Evolutionary conservation across 208 protist genomes (phyloP).

Genomic region (Acanthamoeba polyphaga): DNA sequence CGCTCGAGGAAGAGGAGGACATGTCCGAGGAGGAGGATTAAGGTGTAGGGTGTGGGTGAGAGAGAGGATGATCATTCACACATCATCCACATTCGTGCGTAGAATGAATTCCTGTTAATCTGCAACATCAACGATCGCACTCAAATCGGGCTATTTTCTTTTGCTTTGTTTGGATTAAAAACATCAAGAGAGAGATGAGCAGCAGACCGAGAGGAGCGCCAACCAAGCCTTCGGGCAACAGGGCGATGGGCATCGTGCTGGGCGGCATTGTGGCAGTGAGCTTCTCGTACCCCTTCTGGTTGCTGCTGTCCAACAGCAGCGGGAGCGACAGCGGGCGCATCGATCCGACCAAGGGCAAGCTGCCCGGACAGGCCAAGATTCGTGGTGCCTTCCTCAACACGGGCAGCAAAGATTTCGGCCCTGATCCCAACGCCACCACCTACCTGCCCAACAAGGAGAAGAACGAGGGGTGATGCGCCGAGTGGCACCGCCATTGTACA

Average conservation of each 20-base stretch:
- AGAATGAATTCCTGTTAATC: not conserved
- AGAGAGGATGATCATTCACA: not conserved
- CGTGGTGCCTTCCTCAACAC: slow-evolving; percentile 43
- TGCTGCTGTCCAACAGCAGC: not conserved
- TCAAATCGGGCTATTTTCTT: too few species aligned
- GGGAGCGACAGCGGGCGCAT: not conserved
- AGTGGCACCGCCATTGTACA: not conserved
- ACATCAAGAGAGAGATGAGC: too few species aligned
- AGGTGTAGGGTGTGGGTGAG: not conserved
- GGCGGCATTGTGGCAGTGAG: slow-evolving; percentile 10
- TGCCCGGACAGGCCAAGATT: slow-evolving; percentile 31
- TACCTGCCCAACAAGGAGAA: not conserved
- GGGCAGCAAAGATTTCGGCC: slow-evolving; percentile 22
- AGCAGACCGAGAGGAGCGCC: not conserved
- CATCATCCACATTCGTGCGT: too few species aligned
- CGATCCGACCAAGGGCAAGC: slow-evolving; percentile 18
- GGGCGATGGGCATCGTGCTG: not conserved
- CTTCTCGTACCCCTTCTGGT: slow-evolving; percentile 61
- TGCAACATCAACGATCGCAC: too few species aligned
- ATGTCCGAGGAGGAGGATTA: slow-evolving; percentile 72
- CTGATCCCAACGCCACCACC: not conserved
- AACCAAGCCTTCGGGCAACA: not conserved
- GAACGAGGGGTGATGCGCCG: not conserved
- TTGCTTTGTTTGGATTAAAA: too few species aligned
- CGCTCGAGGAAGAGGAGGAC: slow-evolving; percentile 82